Percentiles rank a stretch among this genome's conserved stretches.
These are phyloP conservation scores for Metschnikowia borealis DNA, from an alignment of 805 yeast species.

Conservation along the genomic window DNA sequence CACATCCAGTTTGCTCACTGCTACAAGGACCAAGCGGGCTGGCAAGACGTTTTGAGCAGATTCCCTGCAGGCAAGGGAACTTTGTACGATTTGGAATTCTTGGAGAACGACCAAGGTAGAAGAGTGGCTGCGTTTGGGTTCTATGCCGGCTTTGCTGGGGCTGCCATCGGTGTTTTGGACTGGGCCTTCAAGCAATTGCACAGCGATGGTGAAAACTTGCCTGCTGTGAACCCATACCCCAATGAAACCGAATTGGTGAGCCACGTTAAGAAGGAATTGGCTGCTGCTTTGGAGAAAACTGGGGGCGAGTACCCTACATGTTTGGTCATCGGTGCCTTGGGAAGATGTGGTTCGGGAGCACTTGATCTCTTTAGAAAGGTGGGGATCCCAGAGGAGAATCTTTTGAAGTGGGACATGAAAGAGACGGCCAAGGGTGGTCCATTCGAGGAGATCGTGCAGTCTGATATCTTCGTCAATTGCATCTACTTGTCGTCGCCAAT, in stretches of 20 bases:
- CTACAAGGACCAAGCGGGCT: conserved; percentile 95
- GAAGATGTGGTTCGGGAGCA: conserved; percentile 99
- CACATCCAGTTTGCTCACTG: conserved; percentile 99
- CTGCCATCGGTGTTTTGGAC: conserved; percentile 90
- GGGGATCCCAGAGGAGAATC: conserved; percentile 83
- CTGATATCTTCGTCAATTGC: conserved; percentile 93
- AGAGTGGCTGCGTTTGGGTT: conserved; percentile 99
- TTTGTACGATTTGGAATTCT: conserved; percentile 89
- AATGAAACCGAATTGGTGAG: conserved; percentile 70
- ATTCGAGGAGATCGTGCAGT: conserved; percentile 80
- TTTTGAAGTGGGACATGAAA: conserved; percentile 92
- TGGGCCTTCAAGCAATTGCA: conserved; percentile 90
- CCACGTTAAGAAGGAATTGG: conserved; percentile 62
- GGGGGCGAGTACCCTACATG: conserved; percentile 72
- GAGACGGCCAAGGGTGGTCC: conserved; percentile 98
- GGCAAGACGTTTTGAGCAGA: conserved; percentile 86
- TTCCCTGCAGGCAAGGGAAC: conserved; percentile 90
- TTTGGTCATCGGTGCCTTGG: conserved; percentile 92
- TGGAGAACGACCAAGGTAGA: conserved; percentile 92
- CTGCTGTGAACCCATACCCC: conserved; percentile 77
- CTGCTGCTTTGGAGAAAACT: conserved; percentile 51
- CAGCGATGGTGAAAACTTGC: conserved; percentile 62
- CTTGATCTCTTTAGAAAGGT: conserved; percentile 73
- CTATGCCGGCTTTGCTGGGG: conserved; percentile 99
- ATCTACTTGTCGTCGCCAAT: conserved; percentile 91